phyloP scores from a whole-genome alignment of 305 asterid species.

The Fraxinus xanthoxyloides region DNA sequence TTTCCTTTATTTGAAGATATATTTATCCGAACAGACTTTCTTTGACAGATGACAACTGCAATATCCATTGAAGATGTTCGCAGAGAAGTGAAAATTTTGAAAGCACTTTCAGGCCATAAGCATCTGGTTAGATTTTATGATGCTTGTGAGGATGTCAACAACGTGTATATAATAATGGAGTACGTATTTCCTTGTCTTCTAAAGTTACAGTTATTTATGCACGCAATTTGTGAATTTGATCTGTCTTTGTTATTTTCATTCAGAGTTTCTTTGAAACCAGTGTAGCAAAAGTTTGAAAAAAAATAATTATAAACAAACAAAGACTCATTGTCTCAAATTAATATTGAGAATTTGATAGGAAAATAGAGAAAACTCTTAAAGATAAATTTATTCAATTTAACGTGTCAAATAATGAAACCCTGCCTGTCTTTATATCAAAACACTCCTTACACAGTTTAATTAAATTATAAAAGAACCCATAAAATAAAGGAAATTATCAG shows the following conservation, averaged over 20 bases:
- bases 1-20: not conserved
- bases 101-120: slow-evolving; percentile 87
- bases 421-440: not conserved
- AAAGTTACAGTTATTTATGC: slow-evolving; percentile 12
- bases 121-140: slow-evolving; percentile 83
- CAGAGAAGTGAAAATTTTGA: slow-evolving; percentile 91
- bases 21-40: slow-evolving; percentile 29
- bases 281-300: not conserved
- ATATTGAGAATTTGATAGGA: not conserved
- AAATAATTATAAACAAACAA: not conserved
- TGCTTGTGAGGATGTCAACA: slow-evolving; percentile 93
- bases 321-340: not conserved
- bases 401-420: not conserved
- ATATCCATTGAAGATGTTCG: slow-evolving; percentile 92
- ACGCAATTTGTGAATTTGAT: not conserved
- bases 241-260: not conserved
- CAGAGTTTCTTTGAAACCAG: not conserved
- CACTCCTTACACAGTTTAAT: not conserved
- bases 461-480: not conserved
- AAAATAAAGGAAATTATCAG: not conserved
- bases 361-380: not conserved
- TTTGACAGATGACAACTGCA: slow-evolving; percentile 88
- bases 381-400: not conserved
- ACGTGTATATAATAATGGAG: slow-evolving; percentile 95
- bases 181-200: slow-evolving; percentile 48